Base-by-base conservation (phyloP, 78 protist genomes). In the Salpingoeca rosetta region DNA sequence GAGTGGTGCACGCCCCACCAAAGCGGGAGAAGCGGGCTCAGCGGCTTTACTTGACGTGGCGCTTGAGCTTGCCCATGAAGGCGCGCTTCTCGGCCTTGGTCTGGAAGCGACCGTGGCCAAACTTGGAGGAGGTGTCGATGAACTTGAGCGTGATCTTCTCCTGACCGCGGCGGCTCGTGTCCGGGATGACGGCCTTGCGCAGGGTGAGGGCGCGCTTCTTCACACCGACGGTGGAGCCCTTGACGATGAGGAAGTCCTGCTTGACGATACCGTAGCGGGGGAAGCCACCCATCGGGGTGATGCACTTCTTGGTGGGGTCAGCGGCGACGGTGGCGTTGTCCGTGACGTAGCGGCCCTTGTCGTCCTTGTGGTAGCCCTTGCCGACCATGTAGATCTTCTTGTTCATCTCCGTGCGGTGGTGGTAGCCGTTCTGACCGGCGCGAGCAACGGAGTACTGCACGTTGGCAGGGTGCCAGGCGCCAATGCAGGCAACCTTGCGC, bases 201-300 rank as follows among this genome's bases (percentile, higher is more conserved):
- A 99, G 96, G 40, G 99, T 98, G 84, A 98, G 37, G 76, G 91
- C 96, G 74, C 99, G 96, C 96, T 96, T 96, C 81, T 88, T 73
- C 86, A 98, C 89, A 76, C 99, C 99, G 73, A 90, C 85, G 81
- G 87, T 1, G 88, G 84, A 82, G 41, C 94, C 96, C 92, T 90
- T 78, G 43, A 99, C 1, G 97, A 99, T 96, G 86, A 99, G 76
- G 92, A 87, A 99, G 87, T 98, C 99, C 82, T 95, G 51, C 82
- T 74, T 73, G 86, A 99, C 97, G 38, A 51, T 74, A 87, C 99
- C 99, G 93, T 98, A 99, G 94, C 95, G 97, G 51, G 96, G 95
- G 97, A 98, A 99, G 87, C 99, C 99, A 85, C 99, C 99, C 94
- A 99, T 88, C 72, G 99, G 99, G 90, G 96, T 98, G 96, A 99